These are phyloP conservation scores for Megacollybia platyphylla DNA, from an alignment of 1,284 basidiomycete species.

Conservation along the genomic window DNA sequence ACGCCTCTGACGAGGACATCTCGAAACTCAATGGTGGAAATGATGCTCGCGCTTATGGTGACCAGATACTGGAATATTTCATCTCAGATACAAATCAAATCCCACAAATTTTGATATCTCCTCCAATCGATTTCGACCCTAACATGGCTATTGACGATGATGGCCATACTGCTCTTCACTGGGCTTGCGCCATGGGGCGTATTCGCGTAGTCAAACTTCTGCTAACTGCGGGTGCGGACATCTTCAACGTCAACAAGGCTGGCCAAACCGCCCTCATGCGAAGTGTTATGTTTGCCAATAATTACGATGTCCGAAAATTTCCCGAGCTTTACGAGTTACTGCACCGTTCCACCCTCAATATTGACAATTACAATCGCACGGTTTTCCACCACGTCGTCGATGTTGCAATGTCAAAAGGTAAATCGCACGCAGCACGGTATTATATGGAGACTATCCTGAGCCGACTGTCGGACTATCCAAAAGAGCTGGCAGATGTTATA, in stretches of 20 bases:
- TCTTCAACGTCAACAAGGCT: conserved; percentile 94
- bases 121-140: conserved; percentile 88
- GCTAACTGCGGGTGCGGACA: conserved; percentile 89
- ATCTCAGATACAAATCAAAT: conserved; percentile 95
- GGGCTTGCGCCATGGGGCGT: conserved; percentile 99
- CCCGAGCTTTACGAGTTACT: conserved; percentile 95
- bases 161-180: conserved; percentile 94
- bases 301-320: conserved; percentile 98
- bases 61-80: conserved; percentile 97
- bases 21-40: conserved; percentile 23
- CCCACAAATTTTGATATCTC: conserved; percentile 79
- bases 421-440: conserved; percentile 95
- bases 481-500: conserved; percentile 95
- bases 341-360: conserved; percentile 95
- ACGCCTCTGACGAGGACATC: conserved; percentile 28
- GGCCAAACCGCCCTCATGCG: conserved; percentile 99
- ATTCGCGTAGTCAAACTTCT: conserved; percentile 94
- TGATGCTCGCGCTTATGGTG: conserved; percentile 66
- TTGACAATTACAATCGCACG: conserved; percentile 96
- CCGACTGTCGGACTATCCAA: conserved; percentile 89
- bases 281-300: conserved; percentile 99
- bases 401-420: conserved; percentile 95
- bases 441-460: conserved; percentile 96
- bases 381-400: conserved; percentile 99
- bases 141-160: conserved; percentile 98